These are phyloP conservation scores for Binderoboletus segoi DNA, from an alignment of 1,284 basidiomycete genomes.

Conservation along the genomic window DNA sequence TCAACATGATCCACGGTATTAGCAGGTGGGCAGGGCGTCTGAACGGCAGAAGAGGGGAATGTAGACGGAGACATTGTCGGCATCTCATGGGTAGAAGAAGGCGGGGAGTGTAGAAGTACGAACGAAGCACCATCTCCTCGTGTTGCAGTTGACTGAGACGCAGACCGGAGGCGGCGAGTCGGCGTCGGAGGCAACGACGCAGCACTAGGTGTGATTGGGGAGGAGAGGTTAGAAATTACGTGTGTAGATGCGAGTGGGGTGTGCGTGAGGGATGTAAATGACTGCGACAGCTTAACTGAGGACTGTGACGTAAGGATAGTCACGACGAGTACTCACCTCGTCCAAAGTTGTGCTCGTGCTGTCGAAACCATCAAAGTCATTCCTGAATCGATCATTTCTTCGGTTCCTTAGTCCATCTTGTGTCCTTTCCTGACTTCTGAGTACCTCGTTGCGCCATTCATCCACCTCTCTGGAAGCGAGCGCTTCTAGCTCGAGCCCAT, in stretches of 20 bases:
- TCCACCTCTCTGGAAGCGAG: constrained; percentile 51
- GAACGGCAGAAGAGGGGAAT: background rate
- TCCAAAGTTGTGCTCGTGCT: constrained; percentile 38
- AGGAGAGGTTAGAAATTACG: constrained; percentile 48
- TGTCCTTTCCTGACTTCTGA: constrained; percentile 30
- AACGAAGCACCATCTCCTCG: constrained; percentile 4
- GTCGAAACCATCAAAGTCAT: constrained; percentile 26
- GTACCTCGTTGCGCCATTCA: constrained; percentile 53
- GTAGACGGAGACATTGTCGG: background rate
- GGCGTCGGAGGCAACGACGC: constrained; percentile 32
- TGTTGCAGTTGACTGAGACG: constrained; percentile 26
- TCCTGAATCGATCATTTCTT: constrained; percentile 4
- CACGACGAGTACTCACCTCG: constrained; percentile 41
- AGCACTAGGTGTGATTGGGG: constrained; percentile 37
- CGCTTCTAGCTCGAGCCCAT: constrained; percentile 50
- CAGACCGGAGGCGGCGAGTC: constrained; percentile 17
- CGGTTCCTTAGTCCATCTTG: constrained; percentile 16
- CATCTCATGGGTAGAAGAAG: constrained; percentile 1
- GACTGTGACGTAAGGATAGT: background rate
- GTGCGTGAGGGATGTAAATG: constrained; percentile 46
- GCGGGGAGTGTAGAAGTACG: background rate
- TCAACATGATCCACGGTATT: background rate
- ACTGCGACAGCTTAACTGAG: constrained; percentile 32
- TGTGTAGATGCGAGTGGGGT: constrained; percentile 51
- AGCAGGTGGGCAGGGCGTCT: background rate